Conservation (phyloP, 192 early-diverging fungal species). For the Podila horticola region DNA sequence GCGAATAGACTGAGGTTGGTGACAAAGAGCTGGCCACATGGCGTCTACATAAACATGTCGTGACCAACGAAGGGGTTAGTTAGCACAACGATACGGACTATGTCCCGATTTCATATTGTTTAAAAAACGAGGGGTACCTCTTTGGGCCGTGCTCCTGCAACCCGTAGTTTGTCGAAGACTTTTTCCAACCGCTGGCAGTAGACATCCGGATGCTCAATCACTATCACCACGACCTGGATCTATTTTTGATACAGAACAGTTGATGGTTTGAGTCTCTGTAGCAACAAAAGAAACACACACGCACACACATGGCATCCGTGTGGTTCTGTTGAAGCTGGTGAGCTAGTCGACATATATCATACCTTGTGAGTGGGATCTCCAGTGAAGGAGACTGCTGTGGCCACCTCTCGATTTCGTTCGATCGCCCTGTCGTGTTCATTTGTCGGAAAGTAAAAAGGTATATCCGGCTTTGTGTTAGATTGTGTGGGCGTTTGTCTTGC, state of each 20-base stretch:
- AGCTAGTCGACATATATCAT: background rate
- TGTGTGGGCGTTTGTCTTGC: background rate
- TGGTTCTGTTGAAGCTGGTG: too few relatives aligned
- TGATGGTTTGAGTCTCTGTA: background rate
- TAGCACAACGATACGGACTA: too few relatives aligned
- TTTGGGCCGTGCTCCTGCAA: conserved; percentile 33
- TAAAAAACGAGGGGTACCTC: conserved; percentile 12
- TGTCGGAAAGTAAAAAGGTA: too few relatives aligned
- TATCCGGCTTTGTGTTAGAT: background rate
- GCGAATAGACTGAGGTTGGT: conserved; percentile 58
- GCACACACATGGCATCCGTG: background rate
- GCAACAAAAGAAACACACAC: background rate
- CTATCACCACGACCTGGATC: conserved; percentile 28
- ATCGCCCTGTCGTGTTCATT: conserved; percentile 21
- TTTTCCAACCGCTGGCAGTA: conserved; percentile 38
- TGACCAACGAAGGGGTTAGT: too few relatives aligned
- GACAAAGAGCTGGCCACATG: conserved; percentile 56
- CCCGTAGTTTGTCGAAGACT: conserved; percentile 29
- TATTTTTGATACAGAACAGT: background rate
- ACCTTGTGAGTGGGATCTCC: conserved; percentile 44
- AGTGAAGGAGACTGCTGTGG: conserved; percentile 45
- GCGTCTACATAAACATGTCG: conserved; percentile 48
- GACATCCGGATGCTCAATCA: conserved; percentile 35
- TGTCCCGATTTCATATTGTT: too few relatives aligned
- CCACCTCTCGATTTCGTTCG: conserved; percentile 46